A percentile compares a stretch with the other conserved stretches of the same genome.
Conservation (phyloP, 208 protist species). For the Novymonas esmeraldas region DNA sequence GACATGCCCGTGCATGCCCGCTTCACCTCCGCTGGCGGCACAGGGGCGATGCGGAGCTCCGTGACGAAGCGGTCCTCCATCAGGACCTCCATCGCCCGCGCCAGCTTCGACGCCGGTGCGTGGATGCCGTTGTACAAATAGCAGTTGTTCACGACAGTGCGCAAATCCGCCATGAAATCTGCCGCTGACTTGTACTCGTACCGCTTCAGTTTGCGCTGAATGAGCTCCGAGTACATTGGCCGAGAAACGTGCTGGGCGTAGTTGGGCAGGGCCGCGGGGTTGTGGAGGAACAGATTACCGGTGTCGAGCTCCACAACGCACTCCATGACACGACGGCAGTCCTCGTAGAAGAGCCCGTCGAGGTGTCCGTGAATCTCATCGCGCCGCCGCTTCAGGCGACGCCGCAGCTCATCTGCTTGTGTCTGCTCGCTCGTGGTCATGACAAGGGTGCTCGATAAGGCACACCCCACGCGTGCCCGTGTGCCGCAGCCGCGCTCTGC, state of each 20-base stretch:
- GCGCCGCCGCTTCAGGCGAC: conserved; percentile 59
- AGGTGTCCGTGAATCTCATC: conserved; percentile 56
- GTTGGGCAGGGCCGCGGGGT: conserved; percentile 54
- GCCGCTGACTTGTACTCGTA: conserved; percentile 61
- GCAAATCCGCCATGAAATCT: conserved; percentile 86
- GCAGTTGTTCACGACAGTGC: conserved; percentile 79
- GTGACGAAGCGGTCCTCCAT: conserved; percentile 89
- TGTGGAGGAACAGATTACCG: conserved; percentile 48
- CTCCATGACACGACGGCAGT: conserved; percentile 50
- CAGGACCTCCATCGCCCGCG: conserved; percentile 57
- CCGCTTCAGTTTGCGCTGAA: conserved; percentile 54
- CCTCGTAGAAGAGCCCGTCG: conserved; percentile 64
- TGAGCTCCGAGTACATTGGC: conserved; percentile 74
- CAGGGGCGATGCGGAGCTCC: conserved; percentile 52
- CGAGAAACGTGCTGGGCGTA: conserved; percentile 47
- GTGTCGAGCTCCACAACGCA: conserved; percentile 40
- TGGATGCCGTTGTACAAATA: conserved; percentile 74
- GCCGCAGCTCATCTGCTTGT: conserved; percentile 28
- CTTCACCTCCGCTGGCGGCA: conserved; percentile 41
- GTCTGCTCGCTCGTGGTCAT: conserved; percentile 11
- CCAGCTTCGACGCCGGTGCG: conserved; percentile 45
- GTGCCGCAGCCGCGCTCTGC: no score
- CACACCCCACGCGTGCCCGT: no score
- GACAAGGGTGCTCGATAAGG: neutral
- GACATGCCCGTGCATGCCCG: conserved; percentile 35